phyloP scores from a whole-genome alignment of 371 early-diverging fungal species.

The Rhizopus arrhizus region DNA sequence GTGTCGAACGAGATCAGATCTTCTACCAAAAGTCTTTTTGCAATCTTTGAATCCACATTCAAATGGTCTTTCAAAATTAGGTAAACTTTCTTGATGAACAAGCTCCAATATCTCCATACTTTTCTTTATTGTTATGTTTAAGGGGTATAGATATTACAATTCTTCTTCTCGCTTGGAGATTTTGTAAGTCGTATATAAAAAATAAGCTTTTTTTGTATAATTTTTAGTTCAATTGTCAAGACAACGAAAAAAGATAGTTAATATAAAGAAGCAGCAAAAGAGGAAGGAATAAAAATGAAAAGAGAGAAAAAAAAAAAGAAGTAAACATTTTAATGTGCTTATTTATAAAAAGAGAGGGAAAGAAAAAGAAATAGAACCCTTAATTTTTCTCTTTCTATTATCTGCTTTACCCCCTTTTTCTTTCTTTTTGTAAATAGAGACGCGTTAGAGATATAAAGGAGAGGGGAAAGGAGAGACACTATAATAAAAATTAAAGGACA shows the following conservation, averaged over 20 bases:
- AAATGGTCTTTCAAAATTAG: slow-evolving; percentile 53
- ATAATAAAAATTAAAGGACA: no score
- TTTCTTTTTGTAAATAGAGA: no score
- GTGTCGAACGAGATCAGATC: slow-evolving; percentile 81
- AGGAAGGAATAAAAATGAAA: background rate
- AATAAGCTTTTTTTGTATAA: background rate
- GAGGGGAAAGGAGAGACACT: no score
- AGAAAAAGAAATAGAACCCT: no score
- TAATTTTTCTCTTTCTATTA: no score
- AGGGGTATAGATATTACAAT: background rate
- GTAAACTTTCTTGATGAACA: slow-evolving; percentile 50
- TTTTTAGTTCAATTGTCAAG: slow-evolving; percentile 18
- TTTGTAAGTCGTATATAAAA: no score
- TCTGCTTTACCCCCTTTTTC: no score
- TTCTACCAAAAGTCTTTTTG: slow-evolving; percentile 66
- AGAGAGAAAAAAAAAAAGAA: slow-evolving; percentile 2
- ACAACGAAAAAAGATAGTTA: slow-evolving; percentile 13
- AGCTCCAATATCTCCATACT: slow-evolving; percentile 70
- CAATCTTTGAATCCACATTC: slow-evolving; percentile 67
- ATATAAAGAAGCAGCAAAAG: background rate
- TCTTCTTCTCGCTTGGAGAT: no score
- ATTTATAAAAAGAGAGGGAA: no score
- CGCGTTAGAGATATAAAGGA: no score
- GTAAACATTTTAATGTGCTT: background rate
- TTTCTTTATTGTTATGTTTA: background rate